Conservation (phyloP, 2,329 filamentous ascomycete genomes). For the Aureobasidium subglaciale region DNA sequence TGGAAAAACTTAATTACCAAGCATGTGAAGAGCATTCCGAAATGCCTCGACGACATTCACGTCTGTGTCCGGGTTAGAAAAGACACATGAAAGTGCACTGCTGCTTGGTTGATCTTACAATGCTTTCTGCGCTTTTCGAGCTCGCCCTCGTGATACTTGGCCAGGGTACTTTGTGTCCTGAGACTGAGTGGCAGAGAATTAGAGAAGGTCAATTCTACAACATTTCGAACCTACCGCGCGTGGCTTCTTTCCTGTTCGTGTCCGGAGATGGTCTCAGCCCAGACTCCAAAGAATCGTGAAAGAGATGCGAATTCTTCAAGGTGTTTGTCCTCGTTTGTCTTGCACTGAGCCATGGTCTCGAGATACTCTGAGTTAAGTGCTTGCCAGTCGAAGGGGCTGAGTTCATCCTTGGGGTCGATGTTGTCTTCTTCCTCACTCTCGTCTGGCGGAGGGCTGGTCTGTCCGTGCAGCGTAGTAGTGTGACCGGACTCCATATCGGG, state of each 20-base stretch:
- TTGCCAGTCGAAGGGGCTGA: slow-evolving; percentile 65
- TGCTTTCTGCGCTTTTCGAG: slow-evolving; percentile 71
- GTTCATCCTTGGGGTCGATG: slow-evolving; percentile 23
- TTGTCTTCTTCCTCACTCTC: background rate
- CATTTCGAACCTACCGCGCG: slow-evolving; percentile 59
- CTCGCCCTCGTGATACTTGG: slow-evolving; percentile 64
- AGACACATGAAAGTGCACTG: background rate
- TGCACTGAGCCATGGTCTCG: slow-evolving; percentile 55
- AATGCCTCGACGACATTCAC: slow-evolving; percentile 42
- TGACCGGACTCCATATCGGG: background rate
- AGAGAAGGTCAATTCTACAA: slow-evolving; percentile 1
- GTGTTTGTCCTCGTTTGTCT: slow-evolving; percentile 53
- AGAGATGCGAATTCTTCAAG: slow-evolving; percentile 34
- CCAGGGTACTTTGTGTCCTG: slow-evolving; percentile 69
- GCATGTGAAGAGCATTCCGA: slow-evolving; percentile 42
- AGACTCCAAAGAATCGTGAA: slow-evolving; percentile 68
- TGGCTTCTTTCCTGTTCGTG: slow-evolving; percentile 71
- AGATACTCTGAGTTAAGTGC: slow-evolving; percentile 66
- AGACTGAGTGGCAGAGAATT: slow-evolving; percentile 45
- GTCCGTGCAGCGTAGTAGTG: background rate
- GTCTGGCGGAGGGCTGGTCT: background rate
- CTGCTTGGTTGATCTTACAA: slow-evolving; percentile 50
- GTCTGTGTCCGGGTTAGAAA: slow-evolving; percentile 27
- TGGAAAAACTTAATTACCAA: slow-evolving; percentile 22
- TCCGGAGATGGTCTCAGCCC: slow-evolving; percentile 64